Evolutionary conservation across 75 land plant genomes (phyloP), one percentile per base, ranked within the genome.

Genomic region (Sequoiadendron giganteum): DNA sequence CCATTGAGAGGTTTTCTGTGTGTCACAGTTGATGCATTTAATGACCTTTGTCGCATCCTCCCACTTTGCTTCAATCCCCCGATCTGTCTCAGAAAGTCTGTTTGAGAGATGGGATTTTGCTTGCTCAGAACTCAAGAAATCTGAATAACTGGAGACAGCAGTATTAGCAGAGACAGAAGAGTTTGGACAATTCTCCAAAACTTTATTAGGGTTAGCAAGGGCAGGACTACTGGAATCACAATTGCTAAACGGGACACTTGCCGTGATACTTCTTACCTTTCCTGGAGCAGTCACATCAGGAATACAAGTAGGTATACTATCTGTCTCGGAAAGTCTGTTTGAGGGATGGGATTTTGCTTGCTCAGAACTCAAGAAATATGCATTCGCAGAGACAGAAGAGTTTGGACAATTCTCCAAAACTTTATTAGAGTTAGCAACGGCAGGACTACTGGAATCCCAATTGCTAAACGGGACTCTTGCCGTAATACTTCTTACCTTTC

Each of bases 1-100:
- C 98, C 95, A 96, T 73, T 95, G 95, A 0, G 97, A 94, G 0
- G 97, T 94, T 86, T 93, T 93, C 84, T 92, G 92, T 70, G 94
- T 93, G 88, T 85, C 93, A 68, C 98, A 96, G 77, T 96, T 95
- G 90, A 88, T 85, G 87, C 98, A 96, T 85, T 93, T 94, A 89
- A 95, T 86, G 5, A 91, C 90, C 14, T 72, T 47, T 38, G 56
- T 83, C 1, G 85, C 28, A 75, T 30, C 77, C n/a, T 65, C n/a
- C n/a, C 28, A 65, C 10, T 65, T 65, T 65, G n/a, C 7, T 65
- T 65, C 70, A 25, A 28, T 65, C 30, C n/a, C 70, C 70, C 6
- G 70, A 65, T 65, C 9, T 65, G 70, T 25, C n/a, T 65, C 5
- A 28, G 30, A 65, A 25, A 65, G 2, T 65, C n/a, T 65, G 70